A percentile compares a stretch with the other conserved stretches of the same genome.
phyloP scores from a whole-genome alignment of 257 asterid genomes.

The Osmanthus fragrans region DNA sequence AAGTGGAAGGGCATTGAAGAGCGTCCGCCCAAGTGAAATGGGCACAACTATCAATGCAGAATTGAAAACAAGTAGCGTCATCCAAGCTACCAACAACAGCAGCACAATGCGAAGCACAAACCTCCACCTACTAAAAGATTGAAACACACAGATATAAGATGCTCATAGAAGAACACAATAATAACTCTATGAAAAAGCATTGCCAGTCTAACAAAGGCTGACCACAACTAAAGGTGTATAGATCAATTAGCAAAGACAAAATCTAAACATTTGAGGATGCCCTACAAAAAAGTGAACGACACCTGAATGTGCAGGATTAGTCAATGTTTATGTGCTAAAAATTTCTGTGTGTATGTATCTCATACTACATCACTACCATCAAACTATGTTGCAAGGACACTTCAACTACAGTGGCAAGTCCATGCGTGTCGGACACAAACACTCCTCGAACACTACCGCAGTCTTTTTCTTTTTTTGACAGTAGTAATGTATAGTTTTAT shows the following conservation, averaged over 20 bases:
- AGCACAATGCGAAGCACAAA: constrained; percentile 86
- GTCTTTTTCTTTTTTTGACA: no score
- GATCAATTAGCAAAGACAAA: background rate
- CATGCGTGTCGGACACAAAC: no score
- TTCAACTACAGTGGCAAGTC: no score
- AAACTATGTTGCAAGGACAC: background rate
- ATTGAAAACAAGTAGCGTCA: constrained; percentile 84
- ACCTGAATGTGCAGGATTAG: background rate
- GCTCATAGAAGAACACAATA: constrained; percentile 13
- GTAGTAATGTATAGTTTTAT: no score
- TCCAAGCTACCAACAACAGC: constrained; percentile 89
- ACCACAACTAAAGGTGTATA: background rate
- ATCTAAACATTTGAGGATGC: background rate
- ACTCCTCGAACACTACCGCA: no score
- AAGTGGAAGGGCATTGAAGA: constrained; percentile 82
- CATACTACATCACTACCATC: background rate
- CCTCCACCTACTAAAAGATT: constrained; percentile 74
- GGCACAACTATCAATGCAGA: constrained; percentile 84
- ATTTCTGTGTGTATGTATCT: background rate
- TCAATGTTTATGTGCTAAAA: background rate
- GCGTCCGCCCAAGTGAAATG: constrained; percentile 81
- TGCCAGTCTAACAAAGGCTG: background rate
- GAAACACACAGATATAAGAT: constrained; percentile 35
- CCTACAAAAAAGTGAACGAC: background rate
- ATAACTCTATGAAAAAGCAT: background rate